A percentile compares a stretch with the other conserved stretches of the same genome.
Evolutionary conservation across 2,329 filamentous ascomycete species (phyloP).

Genomic region (Alternaria solani): DNA sequence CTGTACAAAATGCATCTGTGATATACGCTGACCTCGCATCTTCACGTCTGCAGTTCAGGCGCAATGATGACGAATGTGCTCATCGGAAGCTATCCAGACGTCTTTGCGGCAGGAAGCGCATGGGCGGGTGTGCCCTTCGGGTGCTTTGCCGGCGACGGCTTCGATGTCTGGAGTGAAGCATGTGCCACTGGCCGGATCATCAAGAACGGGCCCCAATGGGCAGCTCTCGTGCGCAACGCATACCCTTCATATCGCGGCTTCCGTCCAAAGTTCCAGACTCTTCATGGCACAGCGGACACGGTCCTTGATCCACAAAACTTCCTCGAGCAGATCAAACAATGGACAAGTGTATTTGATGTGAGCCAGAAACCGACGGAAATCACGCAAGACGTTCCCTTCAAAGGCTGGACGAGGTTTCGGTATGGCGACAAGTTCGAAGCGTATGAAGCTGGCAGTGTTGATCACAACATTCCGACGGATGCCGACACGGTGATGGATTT

Average conservation of each 20-base stretch:
- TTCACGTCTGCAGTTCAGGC: slow-evolving; percentile 30
- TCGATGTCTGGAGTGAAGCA: slow-evolving; percentile 41
- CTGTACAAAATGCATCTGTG: background rate
- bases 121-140: slow-evolving; percentile 49
- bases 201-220: slow-evolving; percentile 44
- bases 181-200: slow-evolving; percentile 45
- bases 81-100: slow-evolving; percentile 44
- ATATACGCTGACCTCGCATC: background rate
- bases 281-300: slow-evolving; percentile 40
- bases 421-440: slow-evolving; percentile 46
- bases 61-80: slow-evolving; percentile 50
- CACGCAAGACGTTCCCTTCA: slow-evolving; percentile 37
- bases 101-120: slow-evolving; percentile 46
- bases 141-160: slow-evolving; percentile 45
- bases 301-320: slow-evolving; percentile 44
- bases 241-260: slow-evolving; percentile 43
- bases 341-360: slow-evolving; percentile 43
- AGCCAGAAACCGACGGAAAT: slow-evolving; percentile 32
- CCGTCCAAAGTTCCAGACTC: slow-evolving; percentile 44
- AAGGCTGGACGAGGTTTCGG: slow-evolving; percentile 40
- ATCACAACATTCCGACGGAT: slow-evolving; percentile 45
- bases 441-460: slow-evolving; percentile 40
- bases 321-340: slow-evolving; percentile 47
- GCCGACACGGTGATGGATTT: slow-evolving; percentile 43
- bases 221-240: slow-evolving; percentile 36